Evolutionary conservation across 371 early-diverging fungal species (phyloP).

Genomic region (Catenaria anguillulae): DNA sequence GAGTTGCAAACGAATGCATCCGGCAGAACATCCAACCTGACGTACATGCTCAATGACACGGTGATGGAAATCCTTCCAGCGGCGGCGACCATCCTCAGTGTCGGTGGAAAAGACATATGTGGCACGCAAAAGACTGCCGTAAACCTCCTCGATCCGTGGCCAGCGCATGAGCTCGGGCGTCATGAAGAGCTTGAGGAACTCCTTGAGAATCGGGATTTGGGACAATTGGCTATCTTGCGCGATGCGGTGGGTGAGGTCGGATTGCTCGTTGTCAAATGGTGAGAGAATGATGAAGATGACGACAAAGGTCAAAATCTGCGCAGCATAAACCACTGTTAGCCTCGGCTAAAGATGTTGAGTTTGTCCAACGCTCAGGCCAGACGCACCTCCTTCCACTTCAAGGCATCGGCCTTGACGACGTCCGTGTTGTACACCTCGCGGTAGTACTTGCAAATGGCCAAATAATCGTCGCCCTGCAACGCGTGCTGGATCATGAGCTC

Average conservation of each 20-base stretch:
- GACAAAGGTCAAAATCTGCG: constrained; percentile 52
- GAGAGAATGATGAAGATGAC: constrained; percentile 72
- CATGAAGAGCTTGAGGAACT: constrained; percentile 73
- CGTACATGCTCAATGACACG: constrained; percentile 87
- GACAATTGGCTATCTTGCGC: constrained; percentile 57
- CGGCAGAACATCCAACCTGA: background rate
- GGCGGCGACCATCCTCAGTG: constrained; percentile 59
- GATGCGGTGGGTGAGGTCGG: constrained; percentile 74
- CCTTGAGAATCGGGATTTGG: constrained; percentile 55
- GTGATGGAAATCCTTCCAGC: constrained; percentile 71
- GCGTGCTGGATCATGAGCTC: constrained; percentile 88
- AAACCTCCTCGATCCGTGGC: constrained; percentile 75
- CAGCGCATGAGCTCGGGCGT: constrained; percentile 85
- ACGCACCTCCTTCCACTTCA: constrained; percentile 56
- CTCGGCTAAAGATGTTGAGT: background rate
- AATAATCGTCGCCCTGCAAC: constrained; percentile 71
- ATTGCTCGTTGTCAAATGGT: constrained; percentile 92
- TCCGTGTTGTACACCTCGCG: constrained; percentile 76
- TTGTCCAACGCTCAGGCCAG: background rate
- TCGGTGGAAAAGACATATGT: constrained; percentile 52
- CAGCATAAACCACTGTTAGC: no score
- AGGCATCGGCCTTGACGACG: constrained; percentile 55
- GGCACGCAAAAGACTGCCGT: constrained; percentile 50
- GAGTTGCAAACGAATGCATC: background rate
- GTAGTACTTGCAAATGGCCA: constrained; percentile 82